A percentile compares a stretch with the other conserved stretches of the same genome.
These are phyloP conservation scores for Sordaria brevicollis DNA, from an alignment of 495 filamentous ascomycete genomes.

Conservation along the genomic window DNA sequence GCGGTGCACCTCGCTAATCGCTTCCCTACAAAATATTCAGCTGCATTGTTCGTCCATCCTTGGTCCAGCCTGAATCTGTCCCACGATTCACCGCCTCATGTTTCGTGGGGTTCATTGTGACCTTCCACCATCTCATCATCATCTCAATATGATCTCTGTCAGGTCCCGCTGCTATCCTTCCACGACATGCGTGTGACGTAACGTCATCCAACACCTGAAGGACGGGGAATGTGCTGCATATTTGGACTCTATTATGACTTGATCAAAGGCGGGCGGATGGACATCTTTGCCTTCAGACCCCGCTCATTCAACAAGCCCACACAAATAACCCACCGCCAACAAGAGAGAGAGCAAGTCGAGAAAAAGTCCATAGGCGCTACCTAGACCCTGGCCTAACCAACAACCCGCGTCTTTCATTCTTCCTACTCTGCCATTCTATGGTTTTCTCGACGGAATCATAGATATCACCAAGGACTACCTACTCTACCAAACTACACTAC, in stretches of 20 bases:
- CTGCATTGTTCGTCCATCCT: neutral
- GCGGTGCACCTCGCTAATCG: neutral
- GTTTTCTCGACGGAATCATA: neutral
- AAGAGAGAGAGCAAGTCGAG: neutral
- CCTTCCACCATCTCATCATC: neutral
- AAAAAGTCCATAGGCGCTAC: neutral
- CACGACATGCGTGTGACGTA: neutral
- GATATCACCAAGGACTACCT: neutral
- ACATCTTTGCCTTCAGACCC: neutral
- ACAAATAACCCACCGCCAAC: neutral
- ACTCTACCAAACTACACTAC: too few relatives aligned
- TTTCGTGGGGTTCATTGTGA: neutral
- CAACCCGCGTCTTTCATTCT: neutral
- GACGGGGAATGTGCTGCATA: neutral
- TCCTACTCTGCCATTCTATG: neutral
- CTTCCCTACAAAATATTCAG: neutral
- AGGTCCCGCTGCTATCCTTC: too few relatives aligned
- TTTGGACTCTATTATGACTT: neutral
- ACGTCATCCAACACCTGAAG: neutral
- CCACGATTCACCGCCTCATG: neutral
- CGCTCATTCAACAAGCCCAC: neutral
- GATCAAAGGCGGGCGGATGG: neutral
- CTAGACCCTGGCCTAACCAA: neutral
- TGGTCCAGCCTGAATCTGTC: too few relatives aligned
- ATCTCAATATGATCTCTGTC: neutral